Conservation (phyloP, 176 grass and related monocot genomes). For the Luzula sylvatica region DNA sequence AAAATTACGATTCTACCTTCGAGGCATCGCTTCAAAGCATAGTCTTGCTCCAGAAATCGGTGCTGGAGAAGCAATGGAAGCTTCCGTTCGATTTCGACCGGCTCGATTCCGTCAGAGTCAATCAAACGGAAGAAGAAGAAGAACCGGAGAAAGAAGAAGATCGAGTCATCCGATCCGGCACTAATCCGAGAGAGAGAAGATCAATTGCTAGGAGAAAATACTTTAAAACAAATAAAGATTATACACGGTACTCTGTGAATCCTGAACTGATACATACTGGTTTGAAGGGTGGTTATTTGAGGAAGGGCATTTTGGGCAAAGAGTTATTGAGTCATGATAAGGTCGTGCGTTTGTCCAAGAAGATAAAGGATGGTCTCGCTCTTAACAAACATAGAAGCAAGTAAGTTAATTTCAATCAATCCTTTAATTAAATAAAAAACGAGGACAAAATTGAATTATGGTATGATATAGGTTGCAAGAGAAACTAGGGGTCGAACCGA, state of each 20-base stretch:
- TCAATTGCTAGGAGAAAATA: conserved; percentile 31
- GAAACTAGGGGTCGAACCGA: conserved; percentile 73
- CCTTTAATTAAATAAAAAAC: background rate
- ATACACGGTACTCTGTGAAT: conserved; percentile 37
- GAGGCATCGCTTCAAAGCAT: conserved; percentile 65
- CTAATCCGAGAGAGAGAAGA: conserved; percentile 65
- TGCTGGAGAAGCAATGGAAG: conserved; percentile 96
- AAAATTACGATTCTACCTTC: conserved; percentile 13
- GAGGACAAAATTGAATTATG: too few species aligned
- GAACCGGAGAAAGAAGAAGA: background rate
- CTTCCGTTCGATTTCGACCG: conserved; percentile 69
- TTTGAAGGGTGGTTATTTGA: conserved; percentile 50
- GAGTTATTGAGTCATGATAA: conserved; percentile 81
- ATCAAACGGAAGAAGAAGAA: conserved; percentile 1
- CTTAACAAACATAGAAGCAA: conserved; percentile 61
- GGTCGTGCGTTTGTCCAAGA: conserved; percentile 81
- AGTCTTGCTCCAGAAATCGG: conserved; percentile 67
- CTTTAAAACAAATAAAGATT: conserved; percentile 18
- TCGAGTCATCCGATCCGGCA: conserved; percentile 42
- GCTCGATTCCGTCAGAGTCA: conserved; percentile 6
- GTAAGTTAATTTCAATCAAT: conserved; percentile 28
- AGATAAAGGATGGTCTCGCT: conserved; percentile 75
- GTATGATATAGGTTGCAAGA: conserved; percentile 49
- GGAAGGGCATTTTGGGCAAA: conserved; percentile 53
- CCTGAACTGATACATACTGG: conserved; percentile 58